phyloP scores from a whole-genome alignment of 1,284 basidiomycete species.

The Rhodotorula sp. region DNA sequence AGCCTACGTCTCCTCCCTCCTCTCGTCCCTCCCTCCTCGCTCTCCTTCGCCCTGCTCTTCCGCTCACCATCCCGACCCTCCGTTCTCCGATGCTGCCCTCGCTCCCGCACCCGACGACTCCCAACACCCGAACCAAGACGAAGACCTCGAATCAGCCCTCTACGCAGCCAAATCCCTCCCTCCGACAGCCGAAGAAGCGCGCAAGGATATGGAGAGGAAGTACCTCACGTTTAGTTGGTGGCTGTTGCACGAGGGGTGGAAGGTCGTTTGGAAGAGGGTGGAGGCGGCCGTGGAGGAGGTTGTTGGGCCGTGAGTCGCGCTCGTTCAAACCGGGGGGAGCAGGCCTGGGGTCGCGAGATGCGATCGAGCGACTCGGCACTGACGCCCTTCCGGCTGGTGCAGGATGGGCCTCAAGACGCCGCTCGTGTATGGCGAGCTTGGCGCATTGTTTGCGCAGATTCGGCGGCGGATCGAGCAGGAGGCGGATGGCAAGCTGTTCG shows the following conservation, averaged over 20 bases:
- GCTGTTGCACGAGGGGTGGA: slow-evolving; percentile 86
- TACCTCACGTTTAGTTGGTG: slow-evolving; percentile 87
- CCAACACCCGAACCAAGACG: not conserved
- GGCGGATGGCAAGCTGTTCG: slow-evolving; percentile 61
- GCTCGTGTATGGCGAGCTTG: slow-evolving; percentile 65
- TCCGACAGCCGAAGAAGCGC: slow-evolving; percentile 46
- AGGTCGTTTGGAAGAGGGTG: slow-evolving; percentile 70
- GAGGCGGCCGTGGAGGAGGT: slow-evolving; percentile 71
- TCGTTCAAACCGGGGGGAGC: too few species aligned
- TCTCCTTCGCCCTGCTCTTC: slow-evolving; percentile 54
- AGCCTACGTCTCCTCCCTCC: slow-evolving; percentile 72
- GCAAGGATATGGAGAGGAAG: slow-evolving; percentile 63
- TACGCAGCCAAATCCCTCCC: slow-evolving; percentile 36
- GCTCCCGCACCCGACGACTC: too few species aligned
- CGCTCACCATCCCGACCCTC: slow-evolving; percentile 54
- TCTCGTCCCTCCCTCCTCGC: slow-evolving; percentile 42
- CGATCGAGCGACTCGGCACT: not conserved
- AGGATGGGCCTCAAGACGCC: slow-evolving; percentile 77
- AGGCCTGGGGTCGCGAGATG: not conserved
- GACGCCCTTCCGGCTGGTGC: not conserved
- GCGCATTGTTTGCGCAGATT: slow-evolving; percentile 66
- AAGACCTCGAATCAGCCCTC: slow-evolving; percentile 42
- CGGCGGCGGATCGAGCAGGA: slow-evolving; percentile 65
- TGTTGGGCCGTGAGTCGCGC: slow-evolving; percentile 66
- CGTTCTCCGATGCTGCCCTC: not conserved